Base-by-base conservation (phyloP, 2,329 filamentous ascomycete genomes). In the Cercospora berteroae region DNA sequence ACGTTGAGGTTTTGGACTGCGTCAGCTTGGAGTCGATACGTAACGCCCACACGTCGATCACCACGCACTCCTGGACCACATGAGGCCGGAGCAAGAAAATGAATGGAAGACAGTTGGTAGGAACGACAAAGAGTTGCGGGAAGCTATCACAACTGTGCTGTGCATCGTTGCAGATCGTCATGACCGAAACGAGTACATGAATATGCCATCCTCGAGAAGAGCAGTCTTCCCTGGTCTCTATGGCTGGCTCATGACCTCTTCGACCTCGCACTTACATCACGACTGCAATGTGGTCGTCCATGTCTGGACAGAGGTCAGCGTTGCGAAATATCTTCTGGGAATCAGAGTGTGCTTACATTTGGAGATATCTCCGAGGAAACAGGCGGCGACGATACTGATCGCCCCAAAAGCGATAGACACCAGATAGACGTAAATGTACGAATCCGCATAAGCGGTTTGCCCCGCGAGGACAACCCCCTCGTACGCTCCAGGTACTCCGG, bases 401-500 rank as follows among this genome's bases (percentile, higher is more conserved):
- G 52, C 63, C 2, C 76, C 76, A 58, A 77, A 77, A 13, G 74
- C 75, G 48, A 77, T 75, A 25, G 67, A 71, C 18, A 76, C 72
- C 29, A 74, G 74, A 64, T 75, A 77, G 25, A 75, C 72, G 20
- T 68, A 75, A 58, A 69, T 67, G 65, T 76, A 75, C 29, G 74
- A 69, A 20, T 74, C 70, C 6, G 75, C 73, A 62, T 74, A 77
- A 20, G 75, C 75, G 13, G 72, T 57, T 62, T 76, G 73, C n/a
- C 71, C 73, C 12, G 72, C 72, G 9, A 60, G 27, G 6, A 76
- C 72, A 25, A 76, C 63, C 1, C 61, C 64, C 16, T 75, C 73
- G n/a, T 69, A 74, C 6, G 73, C 75, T 5, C 64, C 70, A 4
- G 84, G 79, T 55, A 84, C 84, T 2, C 83, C 82, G 3, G 79